A percentile compares a stretch with the other conserved stretches of the same genome.
phyloP scores from a whole-genome alignment of 192 early-diverging fungal genomes.

The Coemansia sp. region DNA sequence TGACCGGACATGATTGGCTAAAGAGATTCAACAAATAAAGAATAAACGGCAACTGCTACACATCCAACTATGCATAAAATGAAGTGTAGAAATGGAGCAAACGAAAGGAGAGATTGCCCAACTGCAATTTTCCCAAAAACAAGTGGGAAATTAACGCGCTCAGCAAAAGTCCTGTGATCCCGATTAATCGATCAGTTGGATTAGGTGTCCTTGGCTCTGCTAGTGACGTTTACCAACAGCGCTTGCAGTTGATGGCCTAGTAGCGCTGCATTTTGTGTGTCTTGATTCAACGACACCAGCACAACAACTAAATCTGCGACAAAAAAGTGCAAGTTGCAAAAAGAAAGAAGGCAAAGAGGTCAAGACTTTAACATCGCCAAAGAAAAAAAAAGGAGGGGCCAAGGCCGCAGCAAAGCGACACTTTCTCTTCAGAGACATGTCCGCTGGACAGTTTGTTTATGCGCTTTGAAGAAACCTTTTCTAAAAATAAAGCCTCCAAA shows the following conservation, averaged over 20 bases:
- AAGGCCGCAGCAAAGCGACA: neutral
- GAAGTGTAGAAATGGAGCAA: neutral
- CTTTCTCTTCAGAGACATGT: neutral
- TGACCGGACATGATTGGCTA: conserved; percentile 12
- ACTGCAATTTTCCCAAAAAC: too few species aligned
- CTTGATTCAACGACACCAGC: neutral
- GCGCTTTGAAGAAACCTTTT: neutral
- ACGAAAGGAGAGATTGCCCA: too few species aligned
- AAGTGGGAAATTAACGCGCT: too few species aligned
- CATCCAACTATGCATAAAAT: neutral
- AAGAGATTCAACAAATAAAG: neutral
- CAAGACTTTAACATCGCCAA: too few species aligned
- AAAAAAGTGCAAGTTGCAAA: neutral
- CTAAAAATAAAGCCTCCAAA: neutral
- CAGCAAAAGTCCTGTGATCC: neutral
- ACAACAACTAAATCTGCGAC: neutral
- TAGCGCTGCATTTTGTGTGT: neutral
- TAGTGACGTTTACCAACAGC: too few species aligned
- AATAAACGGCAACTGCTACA: neutral
- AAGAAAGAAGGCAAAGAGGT: neutral
- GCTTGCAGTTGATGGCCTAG: too few species aligned
- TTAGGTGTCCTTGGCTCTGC: neutral
- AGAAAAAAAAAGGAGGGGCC: too few species aligned
- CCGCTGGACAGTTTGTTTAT: neutral
- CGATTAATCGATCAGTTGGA: neutral